Conservation (phyloP, 345 rosid genomes). For the Cardamine occulta region DNA sequence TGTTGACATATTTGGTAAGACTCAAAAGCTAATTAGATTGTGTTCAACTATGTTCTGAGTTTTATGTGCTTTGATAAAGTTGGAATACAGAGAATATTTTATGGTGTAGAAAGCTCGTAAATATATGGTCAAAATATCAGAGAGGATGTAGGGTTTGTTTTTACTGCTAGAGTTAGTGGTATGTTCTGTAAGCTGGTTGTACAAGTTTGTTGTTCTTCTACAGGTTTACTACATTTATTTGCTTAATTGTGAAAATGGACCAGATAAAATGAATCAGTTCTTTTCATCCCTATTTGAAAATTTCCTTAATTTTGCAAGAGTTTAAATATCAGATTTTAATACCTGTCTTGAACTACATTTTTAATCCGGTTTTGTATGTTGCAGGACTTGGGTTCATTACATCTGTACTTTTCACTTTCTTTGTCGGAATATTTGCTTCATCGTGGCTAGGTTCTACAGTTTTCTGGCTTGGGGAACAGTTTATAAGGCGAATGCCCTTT, state of each 20-base stretch:
- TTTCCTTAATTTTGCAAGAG: background rate
- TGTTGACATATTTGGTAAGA: slow-evolving; percentile 77
- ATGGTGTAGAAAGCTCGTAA: background rate
- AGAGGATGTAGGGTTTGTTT: background rate
- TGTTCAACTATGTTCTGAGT: background rate
- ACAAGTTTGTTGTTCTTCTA: background rate
- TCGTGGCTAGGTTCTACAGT: slow-evolving; percentile 86
- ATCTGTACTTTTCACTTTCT: slow-evolving; percentile 69
- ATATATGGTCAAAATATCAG: background rate
- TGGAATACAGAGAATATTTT: background rate
- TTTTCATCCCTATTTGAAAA: background rate
- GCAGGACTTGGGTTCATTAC: slow-evolving; percentile 88
- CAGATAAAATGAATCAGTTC: background rate
- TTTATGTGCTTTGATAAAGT: background rate
- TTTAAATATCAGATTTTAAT: background rate
- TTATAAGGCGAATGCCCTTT: slow-evolving; percentile 82
- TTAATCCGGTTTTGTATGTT: background rate
- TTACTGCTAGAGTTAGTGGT: background rate
- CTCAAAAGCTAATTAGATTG: background rate
- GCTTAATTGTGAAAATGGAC: background rate
- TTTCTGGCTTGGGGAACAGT: slow-evolving; percentile 83
- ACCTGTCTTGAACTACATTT: background rate
- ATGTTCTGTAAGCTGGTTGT: background rate
- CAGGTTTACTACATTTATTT: background rate
- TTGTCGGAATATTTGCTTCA: slow-evolving; percentile 81